These are phyloP conservation scores for Penicillium freii DNA, from an alignment of 2,329 filamentous ascomycete genomes.

Conservation along the genomic window DNA sequence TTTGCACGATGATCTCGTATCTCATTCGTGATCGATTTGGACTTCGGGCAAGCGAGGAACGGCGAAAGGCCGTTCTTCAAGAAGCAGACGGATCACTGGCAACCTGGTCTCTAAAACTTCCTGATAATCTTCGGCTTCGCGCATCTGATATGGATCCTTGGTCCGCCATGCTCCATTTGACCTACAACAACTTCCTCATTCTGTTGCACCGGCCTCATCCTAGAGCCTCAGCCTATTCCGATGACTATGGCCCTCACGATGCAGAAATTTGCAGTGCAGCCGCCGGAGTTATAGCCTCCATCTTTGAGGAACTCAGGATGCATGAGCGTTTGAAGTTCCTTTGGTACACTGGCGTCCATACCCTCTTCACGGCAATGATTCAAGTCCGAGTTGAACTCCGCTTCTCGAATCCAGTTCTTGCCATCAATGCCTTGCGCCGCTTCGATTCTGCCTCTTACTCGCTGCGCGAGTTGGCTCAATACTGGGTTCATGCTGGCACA, in stretches of 20 bases:
- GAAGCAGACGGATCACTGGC: slow-evolving; percentile 44
- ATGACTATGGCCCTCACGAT: slow-evolving; percentile 47
- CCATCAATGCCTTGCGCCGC: slow-evolving; percentile 46
- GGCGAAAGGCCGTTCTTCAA: slow-evolving; percentile 42
- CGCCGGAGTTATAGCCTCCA: slow-evolving; percentile 46
- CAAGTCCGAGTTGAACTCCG: slow-evolving; percentile 48
- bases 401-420: slow-evolving; percentile 47
- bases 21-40: slow-evolving; percentile 45
- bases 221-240: slow-evolving; percentile 43
- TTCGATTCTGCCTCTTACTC: slow-evolving; percentile 46
- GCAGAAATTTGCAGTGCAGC: slow-evolving; percentile 48
- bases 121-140: slow-evolving; percentile 42
- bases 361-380: slow-evolving; percentile 48
- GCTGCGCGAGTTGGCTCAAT: slow-evolving; percentile 42
- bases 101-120: slow-evolving; percentile 44
- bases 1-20: slow-evolving; percentile 53
- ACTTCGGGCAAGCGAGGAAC: slow-evolving; percentile 39
- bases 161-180: slow-evolving; percentile 46
- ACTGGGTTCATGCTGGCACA: slow-evolving; percentile 45
- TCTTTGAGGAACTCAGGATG: slow-evolving; percentile 45
- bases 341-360: slow-evolving; percentile 47
- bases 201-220: slow-evolving; percentile 47
- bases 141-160: slow-evolving; percentile 44
- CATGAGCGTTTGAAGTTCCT: slow-evolving; percentile 44
- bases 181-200: slow-evolving; percentile 49